Base-by-base conservation (phyloP, 2,329 filamentous ascomycete genomes). In the Phialocephala sp. region DNA sequence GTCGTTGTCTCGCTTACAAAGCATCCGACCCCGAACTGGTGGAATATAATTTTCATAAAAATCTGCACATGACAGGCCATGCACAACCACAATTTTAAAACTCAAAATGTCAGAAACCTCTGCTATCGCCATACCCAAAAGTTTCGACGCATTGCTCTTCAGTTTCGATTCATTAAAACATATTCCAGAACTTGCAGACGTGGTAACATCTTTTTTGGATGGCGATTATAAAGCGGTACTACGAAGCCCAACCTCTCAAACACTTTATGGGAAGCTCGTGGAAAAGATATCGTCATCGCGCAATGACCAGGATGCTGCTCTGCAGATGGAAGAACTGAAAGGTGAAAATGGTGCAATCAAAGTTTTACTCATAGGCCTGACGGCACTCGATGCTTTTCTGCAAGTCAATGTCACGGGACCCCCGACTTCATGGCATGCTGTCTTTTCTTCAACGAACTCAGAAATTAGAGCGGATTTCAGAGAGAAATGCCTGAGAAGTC, bases 331-430 rank as follows among this genome's bases (percentile, higher is more conserved):
- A 8, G 43, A 59, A 8, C 54, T 64, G 24, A 50, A n/a, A 9
- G 47, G 24, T 32, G 59, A 66, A 6, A 60, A 64, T 20, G 66
- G 62, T 14, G 60, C 65, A 15, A 62, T 72, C 1, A 62, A 68
- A 15, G 71, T 74, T 18, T 67, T 77, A 8, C 64, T 76, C 47
- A 68, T 91, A 39, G 91, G 88, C 11, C 80, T 92, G 57, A 88
- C 90, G 1, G 86, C 90, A 1, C 83, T 97, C 12, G 85, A 92
- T 74, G 87, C 89, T 12, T 97, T 97, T 76, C 79, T 97, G 18
- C 94, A 97, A 77, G 88, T 88, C 0, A 97, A 93, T 75, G 91
- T 96, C 62, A 97, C 94, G 3, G 94, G 94, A 0, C 94, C 94
- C 0, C 89, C 93, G 0, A 78, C 4, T 80, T 85, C 62, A 72